These are phyloP conservation scores for Pyronema omphalodes DNA, from an alignment of 495 filamentous ascomycete genomes.

Conservation along the genomic window DNA sequence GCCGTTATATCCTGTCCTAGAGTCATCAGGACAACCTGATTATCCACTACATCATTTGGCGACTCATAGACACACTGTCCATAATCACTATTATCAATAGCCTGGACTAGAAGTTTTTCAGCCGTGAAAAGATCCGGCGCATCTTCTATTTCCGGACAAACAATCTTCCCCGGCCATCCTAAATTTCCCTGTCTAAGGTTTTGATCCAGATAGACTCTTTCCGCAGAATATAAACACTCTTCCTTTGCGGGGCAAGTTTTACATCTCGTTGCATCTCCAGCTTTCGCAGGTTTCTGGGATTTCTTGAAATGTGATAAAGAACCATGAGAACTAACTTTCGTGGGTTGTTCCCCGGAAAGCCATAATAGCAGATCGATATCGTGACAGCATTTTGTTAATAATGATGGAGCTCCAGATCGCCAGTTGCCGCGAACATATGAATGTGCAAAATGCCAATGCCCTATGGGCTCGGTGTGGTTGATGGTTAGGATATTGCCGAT, in stretches of 20 bases:
- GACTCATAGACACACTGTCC: constrained; percentile 86
- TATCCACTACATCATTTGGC: constrained; percentile 81
- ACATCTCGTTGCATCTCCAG: constrained; percentile 72
- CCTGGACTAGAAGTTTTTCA: constrained; percentile 30
- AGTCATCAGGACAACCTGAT: constrained; percentile 67
- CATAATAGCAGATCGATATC: constrained; percentile 85
- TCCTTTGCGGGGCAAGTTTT: constrained; percentile 54
- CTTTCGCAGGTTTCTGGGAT: constrained; percentile 50
- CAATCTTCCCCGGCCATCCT: constrained; percentile 71
- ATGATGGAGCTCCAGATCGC: constrained; percentile 63
- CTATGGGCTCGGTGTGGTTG: constrained; percentile 84
- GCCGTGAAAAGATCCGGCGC: constrained; percentile 26
- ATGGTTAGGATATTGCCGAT: constrained; percentile 78
- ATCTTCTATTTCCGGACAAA: constrained; percentile 80
- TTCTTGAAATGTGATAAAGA: constrained; percentile 54
- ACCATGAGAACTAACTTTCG: constrained; percentile 51
- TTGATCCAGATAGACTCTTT: constrained; percentile 50
- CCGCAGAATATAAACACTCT: constrained; percentile 66
- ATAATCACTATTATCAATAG: constrained; percentile 55
- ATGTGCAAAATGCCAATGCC: constrained; percentile 92
- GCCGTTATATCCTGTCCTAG: constrained; percentile 55
- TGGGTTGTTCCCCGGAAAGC: constrained; percentile 69
- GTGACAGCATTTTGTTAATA: constrained; percentile 88
- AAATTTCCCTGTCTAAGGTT: constrained; percentile 41
- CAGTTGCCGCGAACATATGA: constrained; percentile 90